Evolutionary conservation across 495 filamentous ascomycete genomes (phyloP).

Genomic region (Aspergillus ellipticus): DNA sequence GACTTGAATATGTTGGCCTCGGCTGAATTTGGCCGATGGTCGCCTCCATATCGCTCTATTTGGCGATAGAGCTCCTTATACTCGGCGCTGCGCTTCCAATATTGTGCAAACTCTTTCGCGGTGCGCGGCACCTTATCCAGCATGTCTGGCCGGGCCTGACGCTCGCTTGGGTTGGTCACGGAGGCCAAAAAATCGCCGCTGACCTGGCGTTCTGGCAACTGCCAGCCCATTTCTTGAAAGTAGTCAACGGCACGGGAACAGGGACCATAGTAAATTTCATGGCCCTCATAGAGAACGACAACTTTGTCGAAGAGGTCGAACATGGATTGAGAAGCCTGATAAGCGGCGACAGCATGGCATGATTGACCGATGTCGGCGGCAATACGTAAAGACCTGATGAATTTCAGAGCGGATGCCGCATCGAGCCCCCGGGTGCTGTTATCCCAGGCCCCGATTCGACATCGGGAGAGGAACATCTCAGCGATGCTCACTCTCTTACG

Average conservation of each 20-base stretch:
- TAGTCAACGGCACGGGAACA: constrained; percentile 52
- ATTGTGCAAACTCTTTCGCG: constrained; percentile 60
- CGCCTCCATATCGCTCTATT: constrained; percentile 35
- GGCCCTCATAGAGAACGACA: constrained; percentile 56
- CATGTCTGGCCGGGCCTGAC: constrained; percentile 54
- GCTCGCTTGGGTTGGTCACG: constrained; percentile 61
- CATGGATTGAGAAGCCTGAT: constrained; percentile 81
- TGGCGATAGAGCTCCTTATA: constrained; percentile 45
- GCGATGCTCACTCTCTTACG: constrained; percentile 56
- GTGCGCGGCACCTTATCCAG: constrained; percentile 64
- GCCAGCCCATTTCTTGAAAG: constrained; percentile 52
- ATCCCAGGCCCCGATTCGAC: constrained; percentile 73
- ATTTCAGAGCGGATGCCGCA: constrained; percentile 72
- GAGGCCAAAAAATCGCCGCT: constrained; percentile 69
- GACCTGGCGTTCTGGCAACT: constrained; percentile 53
- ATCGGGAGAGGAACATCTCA: constrained; percentile 57
- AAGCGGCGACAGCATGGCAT: constrained; percentile 75
- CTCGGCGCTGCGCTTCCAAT: constrained; percentile 50
- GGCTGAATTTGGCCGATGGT: constrained; percentile 18
- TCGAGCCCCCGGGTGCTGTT: constrained; percentile 85
- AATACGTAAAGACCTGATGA: constrained; percentile 62
- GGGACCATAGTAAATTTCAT: constrained; percentile 62
- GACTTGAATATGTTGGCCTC: constrained; percentile 26
- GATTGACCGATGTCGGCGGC: constrained; percentile 69
- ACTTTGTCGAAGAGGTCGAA: constrained; percentile 64